Evolutionary conservation across 2,329 filamentous ascomycete species (phyloP).

Genomic region (Septoria linicola): DNA sequence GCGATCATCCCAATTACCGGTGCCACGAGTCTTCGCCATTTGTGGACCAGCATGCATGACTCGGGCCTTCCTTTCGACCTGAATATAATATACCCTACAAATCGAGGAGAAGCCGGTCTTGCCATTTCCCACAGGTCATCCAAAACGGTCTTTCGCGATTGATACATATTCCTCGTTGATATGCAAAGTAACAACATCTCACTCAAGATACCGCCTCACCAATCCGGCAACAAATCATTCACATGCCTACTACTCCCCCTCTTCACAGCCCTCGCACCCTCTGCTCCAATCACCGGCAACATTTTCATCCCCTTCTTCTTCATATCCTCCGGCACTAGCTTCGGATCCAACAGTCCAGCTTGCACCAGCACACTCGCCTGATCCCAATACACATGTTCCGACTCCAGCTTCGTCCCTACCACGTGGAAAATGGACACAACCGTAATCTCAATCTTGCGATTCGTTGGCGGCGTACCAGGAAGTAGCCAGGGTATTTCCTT

Average conservation of each 20-base stretch:
- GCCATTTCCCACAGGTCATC: too few relatives aligned
- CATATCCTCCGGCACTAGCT: slow-evolving; percentile 49
- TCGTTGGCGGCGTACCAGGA: slow-evolving; percentile 57
- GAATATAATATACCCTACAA: too few relatives aligned
- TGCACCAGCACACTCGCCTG: slow-evolving; percentile 61
- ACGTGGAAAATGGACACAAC: slow-evolving; percentile 58
- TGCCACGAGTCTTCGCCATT: too few relatives aligned
- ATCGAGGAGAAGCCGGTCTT: too few relatives aligned
- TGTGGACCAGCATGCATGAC: too few relatives aligned
- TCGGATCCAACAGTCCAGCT: slow-evolving; percentile 58
- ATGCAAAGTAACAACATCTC: too few relatives aligned
- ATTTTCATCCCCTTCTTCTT: slow-evolving; percentile 47
- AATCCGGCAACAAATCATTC: slow-evolving; percentile 53
- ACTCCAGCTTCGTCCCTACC: slow-evolving; percentile 54
- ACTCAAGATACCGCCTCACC: too few relatives aligned
- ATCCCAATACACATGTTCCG: slow-evolving; percentile 63
- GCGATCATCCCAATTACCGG: too few relatives aligned
- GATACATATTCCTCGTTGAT: too few relatives aligned
- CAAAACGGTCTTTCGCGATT: too few relatives aligned
- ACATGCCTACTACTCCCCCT: slow-evolving; percentile 44
- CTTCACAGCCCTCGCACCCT: slow-evolving; percentile 50
- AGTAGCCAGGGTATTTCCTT: slow-evolving; percentile 59
- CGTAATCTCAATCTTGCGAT: slow-evolving; percentile 55
- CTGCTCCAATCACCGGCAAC: slow-evolving; percentile 49
- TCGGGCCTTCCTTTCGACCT: too few relatives aligned